Base-by-base conservation (phyloP, 2,329 filamentous ascomycete genomes). In the Talaromyces sp. region DNA sequence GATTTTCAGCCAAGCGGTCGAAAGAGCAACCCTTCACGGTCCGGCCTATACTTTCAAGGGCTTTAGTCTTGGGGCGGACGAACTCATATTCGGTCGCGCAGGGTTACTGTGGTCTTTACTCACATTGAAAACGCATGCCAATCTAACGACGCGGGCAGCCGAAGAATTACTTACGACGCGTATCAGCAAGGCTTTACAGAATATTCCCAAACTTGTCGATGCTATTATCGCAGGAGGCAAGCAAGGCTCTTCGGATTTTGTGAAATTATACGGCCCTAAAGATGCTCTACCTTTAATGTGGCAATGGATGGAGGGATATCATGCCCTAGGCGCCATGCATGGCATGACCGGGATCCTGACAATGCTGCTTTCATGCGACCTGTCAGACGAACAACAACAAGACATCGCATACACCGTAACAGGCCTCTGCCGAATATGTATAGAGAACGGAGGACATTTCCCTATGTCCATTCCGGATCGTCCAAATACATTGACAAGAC, bases 241-340 rank as follows among this genome's bases (percentile, higher is more conserved):
- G 35, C 61, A 70, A 36, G 72, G 72, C 2, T 61, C 67, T 1
- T 61, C 60, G n/a, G 62, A 68, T 17, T 75, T 68, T 48, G 57
- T 62, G 3, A 58, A 68, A n/a, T 63, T 65, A 19, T 56, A 74
- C 56, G 71, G 70, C 37, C 59, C 66, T 2, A 48, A 67, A 35
- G 63, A 67, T 35, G 66, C 69, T 6, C 63, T 75, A 53, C 73
- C 73, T 10, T 59, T 77, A 54, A 76, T 76, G 73, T 77, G 74
- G 67, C 62, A 65, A 13, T 76, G 72, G 70, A 66, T 66, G 64
- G 69, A 72, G 58, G 67, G 63, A 2, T 62, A 69, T 51, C 75
- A 71, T 58, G 67, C 66, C 41, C 64, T 74, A 36, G 74, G 74
- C 62, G 67, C 70, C 31, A 41, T 35, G 10, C 58, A 60, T n/a